These are phyloP conservation scores for Trichomonas gallinae DNA, from an alignment of 208 protist species.

Conservation along the genomic window DNA sequence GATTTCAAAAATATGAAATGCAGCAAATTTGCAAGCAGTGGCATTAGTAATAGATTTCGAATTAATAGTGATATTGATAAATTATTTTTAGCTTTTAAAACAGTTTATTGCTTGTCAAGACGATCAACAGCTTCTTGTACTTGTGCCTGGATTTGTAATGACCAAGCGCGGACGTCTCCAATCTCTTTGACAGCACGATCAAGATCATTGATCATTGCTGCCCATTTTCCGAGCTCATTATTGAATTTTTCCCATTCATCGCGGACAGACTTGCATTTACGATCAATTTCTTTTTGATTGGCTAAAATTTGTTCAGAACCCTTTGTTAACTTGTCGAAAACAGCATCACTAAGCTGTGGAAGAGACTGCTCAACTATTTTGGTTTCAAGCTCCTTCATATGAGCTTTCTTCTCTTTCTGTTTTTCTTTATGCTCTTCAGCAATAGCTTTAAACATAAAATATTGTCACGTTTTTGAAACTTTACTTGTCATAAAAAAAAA, in stretches of 20 bases:
- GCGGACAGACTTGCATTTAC: background rate
- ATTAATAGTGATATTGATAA: too few species aligned
- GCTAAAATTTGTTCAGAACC: background rate
- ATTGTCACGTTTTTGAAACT: background rate
- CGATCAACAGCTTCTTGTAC: background rate
- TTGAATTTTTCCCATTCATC: background rate
- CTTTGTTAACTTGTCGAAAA: background rate
- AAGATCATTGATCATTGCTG: background rate
- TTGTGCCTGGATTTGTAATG: background rate
- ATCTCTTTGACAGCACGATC: background rate
- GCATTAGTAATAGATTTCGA: too few species aligned
- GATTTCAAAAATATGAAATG: too few species aligned
- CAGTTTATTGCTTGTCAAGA: background rate
- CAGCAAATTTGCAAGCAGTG: too few species aligned
- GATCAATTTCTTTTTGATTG: slow-evolving; percentile 19
- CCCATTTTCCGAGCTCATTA: background rate
- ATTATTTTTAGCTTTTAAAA: background rate
- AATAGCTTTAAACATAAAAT: background rate
- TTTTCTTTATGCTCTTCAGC: background rate
- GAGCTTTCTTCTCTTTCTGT: background rate
- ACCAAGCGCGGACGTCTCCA: background rate
- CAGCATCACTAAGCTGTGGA: background rate
- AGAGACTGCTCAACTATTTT: background rate
- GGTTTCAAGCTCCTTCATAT: background rate
- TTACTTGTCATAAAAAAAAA: too few species aligned